Evolutionary conservation across 768 basidiomycete species (phyloP), one percentile per base, ranked within the genome.

Genomic region (Suillus lakei): DNA sequence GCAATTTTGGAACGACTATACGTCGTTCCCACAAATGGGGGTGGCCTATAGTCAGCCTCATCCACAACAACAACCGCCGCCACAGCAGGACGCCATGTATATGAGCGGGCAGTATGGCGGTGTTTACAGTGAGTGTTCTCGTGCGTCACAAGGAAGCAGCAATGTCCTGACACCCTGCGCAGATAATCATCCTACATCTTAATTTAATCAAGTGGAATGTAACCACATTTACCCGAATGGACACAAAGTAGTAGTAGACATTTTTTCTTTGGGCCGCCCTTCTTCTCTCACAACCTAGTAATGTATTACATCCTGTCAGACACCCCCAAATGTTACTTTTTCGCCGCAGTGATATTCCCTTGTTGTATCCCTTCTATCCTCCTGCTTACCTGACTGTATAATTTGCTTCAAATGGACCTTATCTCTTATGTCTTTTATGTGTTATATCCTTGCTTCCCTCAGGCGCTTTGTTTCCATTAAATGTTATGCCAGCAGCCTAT

Each of bases 1-100:
- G 21, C 84, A 86, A 65, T 87, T 79, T 67, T 88, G 86, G 86
- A 82, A 77, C 59, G 86, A 88, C 44, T 86, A 83, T 72, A 81
- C 83, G 34, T 77, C 84, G 18, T 86, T 84, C 71, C 77, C 83
- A 8, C 84, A 84, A 71, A 75, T 85, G 68, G 82, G 80, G 50
- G 73, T 81, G 54, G 70, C 82, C 1, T 84, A 84, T 72, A 72
- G 72, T 4, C 68, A 71, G 38, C 3, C 62, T 6, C 39, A 59
- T 21, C 46, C 48, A 23, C 72, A 73, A 30, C 64, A 38, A 28
- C 36, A 43, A 46, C 12, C 60, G 18, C 55, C 66, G 43, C 59
- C 36, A 23, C 70, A 66, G 23, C 72, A 72, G 21, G 71, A 67
- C 1, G 69, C 26, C 10, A 23, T 75, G 53, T 76, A 72, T 68